A percentile compares a stretch with the other conserved stretches of the same genome.
Evolutionary conservation across 176 grass and related monocot species (phyloP).

Genomic region (Bolboschoenus planiculmis): DNA sequence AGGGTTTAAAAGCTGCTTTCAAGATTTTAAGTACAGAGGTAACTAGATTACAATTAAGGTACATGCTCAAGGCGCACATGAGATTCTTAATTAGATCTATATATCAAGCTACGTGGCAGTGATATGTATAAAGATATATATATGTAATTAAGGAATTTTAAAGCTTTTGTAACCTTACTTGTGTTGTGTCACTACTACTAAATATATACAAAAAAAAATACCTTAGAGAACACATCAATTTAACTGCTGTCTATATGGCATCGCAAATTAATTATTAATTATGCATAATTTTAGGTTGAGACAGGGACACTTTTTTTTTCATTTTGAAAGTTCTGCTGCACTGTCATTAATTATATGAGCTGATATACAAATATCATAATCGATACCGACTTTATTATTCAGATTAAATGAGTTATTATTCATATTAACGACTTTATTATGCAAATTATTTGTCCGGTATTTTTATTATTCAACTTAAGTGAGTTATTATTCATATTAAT

Average conservation of each 20-base stretch:
- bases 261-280: neutral
- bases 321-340: neutral
- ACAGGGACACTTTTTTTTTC: neutral
- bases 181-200: too few relatives aligned
- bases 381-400: too few relatives aligned
- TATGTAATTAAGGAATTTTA: constrained; percentile 4
- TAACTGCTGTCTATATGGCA: neutral
- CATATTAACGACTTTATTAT: too few relatives aligned
- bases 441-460: too few relatives aligned
- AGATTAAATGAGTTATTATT: too few relatives aligned
- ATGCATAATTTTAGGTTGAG: neutral
- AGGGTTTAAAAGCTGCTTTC: neutral
- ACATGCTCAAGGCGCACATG: constrained; percentile 28
- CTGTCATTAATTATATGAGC: neutral
- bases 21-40: constrained; percentile 11
- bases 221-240: too few relatives aligned
- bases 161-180: neutral
- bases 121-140: neutral
- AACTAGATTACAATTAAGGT: constrained; percentile 18
- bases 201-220: too few relatives aligned
- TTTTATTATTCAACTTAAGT: too few relatives aligned
- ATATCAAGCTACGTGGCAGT: constrained; percentile 3
- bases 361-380: too few relatives aligned
- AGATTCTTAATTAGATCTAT: constrained; percentile 5
- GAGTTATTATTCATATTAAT: too few relatives aligned